Conservation (phyloP, 345 rosid species). For the Heritiera littoralis region DNA sequence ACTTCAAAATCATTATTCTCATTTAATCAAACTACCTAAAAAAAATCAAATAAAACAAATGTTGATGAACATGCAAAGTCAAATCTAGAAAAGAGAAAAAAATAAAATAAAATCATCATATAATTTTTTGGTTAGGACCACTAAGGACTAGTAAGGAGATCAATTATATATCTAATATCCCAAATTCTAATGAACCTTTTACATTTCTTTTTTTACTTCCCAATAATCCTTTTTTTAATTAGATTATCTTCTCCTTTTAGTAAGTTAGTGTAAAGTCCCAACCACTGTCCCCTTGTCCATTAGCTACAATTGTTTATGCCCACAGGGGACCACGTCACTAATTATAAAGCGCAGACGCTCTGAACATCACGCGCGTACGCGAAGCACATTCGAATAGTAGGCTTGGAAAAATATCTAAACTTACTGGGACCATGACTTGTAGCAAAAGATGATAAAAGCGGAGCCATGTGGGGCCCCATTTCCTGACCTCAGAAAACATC, state of each 20-base stretch:
- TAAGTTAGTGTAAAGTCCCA: background rate
- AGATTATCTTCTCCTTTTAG: background rate
- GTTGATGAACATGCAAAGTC: too few relatives aligned
- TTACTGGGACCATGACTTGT: conserved; percentile 32
- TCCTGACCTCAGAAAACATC: conserved; percentile 41
- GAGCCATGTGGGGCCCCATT: conserved; percentile 47
- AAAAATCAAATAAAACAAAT: too few relatives aligned
- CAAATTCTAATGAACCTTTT: too few relatives aligned
- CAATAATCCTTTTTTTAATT: too few relatives aligned
- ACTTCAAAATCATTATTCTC: too few relatives aligned
- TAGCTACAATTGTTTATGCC: background rate
- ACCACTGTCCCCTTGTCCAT: background rate
- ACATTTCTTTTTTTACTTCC: too few relatives aligned
- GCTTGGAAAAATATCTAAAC: conserved; percentile 35
- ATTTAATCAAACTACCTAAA: too few relatives aligned
- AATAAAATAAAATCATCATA: too few relatives aligned
- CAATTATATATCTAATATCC: too few relatives aligned
- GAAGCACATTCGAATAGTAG: background rate
- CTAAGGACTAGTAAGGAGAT: too few relatives aligned
- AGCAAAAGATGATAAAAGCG: conserved; percentile 40
- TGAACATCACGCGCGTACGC: conserved; percentile 24
- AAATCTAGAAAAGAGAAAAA: too few relatives aligned
- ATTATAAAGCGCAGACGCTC: background rate
- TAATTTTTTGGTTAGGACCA: too few relatives aligned
- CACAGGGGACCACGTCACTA: conserved; percentile 5